Evolutionary conservation across 768 basidiomycete genomes (phyloP).

Genomic region (Hypholoma fasciculare): DNA sequence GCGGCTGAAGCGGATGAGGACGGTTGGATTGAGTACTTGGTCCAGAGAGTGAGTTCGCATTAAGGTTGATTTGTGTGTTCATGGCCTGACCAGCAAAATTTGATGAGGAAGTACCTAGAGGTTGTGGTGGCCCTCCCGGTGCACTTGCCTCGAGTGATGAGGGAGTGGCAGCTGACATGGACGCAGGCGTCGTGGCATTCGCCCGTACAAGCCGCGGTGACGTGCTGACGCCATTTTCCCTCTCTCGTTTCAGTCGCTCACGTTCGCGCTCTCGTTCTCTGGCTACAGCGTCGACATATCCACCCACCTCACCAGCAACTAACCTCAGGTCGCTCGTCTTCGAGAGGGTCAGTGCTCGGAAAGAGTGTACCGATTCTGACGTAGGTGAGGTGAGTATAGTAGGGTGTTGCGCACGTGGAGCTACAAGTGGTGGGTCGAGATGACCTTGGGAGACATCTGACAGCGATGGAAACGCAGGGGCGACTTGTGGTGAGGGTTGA

Average conservation of each 20-base stretch:
- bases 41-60: neutral
- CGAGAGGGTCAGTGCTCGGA: slow-evolving; percentile 54
- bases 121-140: neutral
- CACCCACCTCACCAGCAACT: slow-evolving; percentile 61
- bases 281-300: slow-evolving; percentile 74
- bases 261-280: slow-evolving; percentile 79
- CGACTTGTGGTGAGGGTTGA: slow-evolving; percentile 47
- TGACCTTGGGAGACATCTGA: slow-evolving; percentile 4
- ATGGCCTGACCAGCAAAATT: neutral
- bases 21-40: neutral
- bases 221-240: slow-evolving; percentile 43
- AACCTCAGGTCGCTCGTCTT: slow-evolving; percentile 48
- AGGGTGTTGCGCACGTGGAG: slow-evolving; percentile 16
- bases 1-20: slow-evolving; percentile 8
- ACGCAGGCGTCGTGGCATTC: slow-evolving; percentile 21
- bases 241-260: slow-evolving; percentile 67
- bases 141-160: slow-evolving; percentile 1
- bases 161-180: slow-evolving; percentile 22
- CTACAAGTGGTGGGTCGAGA: neutral
- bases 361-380: slow-evolving; percentile 33
- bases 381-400: slow-evolving; percentile 31
- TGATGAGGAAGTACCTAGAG: neutral
- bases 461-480: slow-evolving; percentile 32
- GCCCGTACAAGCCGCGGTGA: slow-evolving; percentile 35
- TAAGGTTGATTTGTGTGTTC: neutral